Base-by-base conservation (phyloP, 768 basidiomycete genomes). In the Coprinopsis sp. region DNA sequence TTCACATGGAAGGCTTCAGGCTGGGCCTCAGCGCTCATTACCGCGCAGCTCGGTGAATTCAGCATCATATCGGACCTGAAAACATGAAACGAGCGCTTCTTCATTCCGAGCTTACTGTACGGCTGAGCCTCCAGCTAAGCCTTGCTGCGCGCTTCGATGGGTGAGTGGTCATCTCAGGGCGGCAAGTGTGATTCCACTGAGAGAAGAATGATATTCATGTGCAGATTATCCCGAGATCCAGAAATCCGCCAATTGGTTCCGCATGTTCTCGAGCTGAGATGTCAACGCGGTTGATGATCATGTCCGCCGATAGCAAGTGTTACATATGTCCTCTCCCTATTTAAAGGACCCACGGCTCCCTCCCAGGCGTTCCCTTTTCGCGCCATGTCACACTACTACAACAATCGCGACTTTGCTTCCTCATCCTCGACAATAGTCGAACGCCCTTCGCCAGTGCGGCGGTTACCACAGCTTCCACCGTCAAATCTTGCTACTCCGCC, bases 381-480 rank as follows among this genome's bases (percentile, higher is more conserved):
- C 33, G 13, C 34, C 21, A 49, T 49, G 48, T 24, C 29, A 19
- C 18, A 41, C n/a, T 49, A 49, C 34, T 49, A 49, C 28, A 43
- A 44, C n/a, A n/a, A n/a, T 31, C 25, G 36, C 14, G 27, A 43
- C 18, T 47, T 30, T 14, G 40, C 41, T 37, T 19, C 25, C 11
- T 44, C 52, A 19, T 42, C 49, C 39, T 47, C 41, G n/a, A 47
- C 45, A 18, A 27, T 36, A 24, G 36, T 29, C 24, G 48, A 43
- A 6, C 41, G 25, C 3, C 39, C 22, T n/a, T 41, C 45, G 47
- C 56, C 46, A 42, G 40, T 42, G 42, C 51, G 46, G 28, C 50
- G 42, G 38, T 50, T 37, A 49, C 51, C 49, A 51, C 54, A 37
- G 53, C 51, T 52, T 53, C 58, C 50, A 8, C n/a, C n/a, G n/a